Base-by-base conservation (phyloP, 805 yeast species). In the Saccharomycopsis olivae region DNA sequence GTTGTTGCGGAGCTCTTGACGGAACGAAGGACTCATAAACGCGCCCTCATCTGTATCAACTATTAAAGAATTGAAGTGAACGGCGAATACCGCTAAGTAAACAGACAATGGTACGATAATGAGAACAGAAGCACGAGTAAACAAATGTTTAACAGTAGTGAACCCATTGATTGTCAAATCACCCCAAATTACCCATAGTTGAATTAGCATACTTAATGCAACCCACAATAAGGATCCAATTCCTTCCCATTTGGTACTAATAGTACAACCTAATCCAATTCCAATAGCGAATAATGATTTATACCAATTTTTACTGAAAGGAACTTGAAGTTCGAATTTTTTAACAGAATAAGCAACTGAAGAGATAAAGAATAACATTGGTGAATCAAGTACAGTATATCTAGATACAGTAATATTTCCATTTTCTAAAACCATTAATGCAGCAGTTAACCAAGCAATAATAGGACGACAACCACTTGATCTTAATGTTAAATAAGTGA, bases 221-320 rank as follows among this genome's bases (percentile, higher is more conserved):
- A 75, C 69, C 89, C 89, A 83, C 3, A 79, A 80, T 41, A 82
- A 55, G n/a, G 92, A 82, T 15, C 38, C 38, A 31, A 82, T 60
- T 46, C 92, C 94, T 33, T 81, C 89, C 92, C 92, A 82, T 59
- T 83, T 83, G 25, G 88, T 74, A 19, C 82, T 71, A 16, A 76
- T 59, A 3, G 92, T 79, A 43, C 80, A 63, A 39, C 92, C 94
- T 43, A 82, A 60, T n/a, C 76, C 75, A 39, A 78, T 55, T 49
- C 82, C 83, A 33, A 83, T 67, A n/a, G 76, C 67, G 19, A 75
- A 21, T 49, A 83, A 59, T n/a, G 75, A 60, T 53, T 69, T 75
- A 54, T 57, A 74, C 74, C 88, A 78, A 16, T 55, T 59, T 32
- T 56, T 53, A 14, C 80, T 50, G 51, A 74, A 71, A 13, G 94